Conservation (phyloP, 495 filamentous ascomycete genomes). For the Aspergillus haitiensis region DNA sequence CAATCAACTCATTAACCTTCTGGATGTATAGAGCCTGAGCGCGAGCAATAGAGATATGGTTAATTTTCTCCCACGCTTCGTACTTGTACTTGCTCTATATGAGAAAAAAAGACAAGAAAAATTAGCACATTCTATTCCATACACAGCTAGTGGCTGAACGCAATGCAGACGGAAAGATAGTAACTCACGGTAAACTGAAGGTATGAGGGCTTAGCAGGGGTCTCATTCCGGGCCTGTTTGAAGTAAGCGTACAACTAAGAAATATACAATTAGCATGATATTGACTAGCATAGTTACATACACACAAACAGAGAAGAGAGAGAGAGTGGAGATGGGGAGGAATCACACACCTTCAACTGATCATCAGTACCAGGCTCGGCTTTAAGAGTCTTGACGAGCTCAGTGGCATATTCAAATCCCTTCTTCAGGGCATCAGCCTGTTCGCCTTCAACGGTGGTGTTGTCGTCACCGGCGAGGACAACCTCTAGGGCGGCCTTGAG, state of each 20-base stretch:
- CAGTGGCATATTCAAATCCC: conserved; percentile 43
- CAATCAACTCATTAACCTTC: conserved; percentile 67
- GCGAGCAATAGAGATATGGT: conserved; percentile 55
- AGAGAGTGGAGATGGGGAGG: not conserved
- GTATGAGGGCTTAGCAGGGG: conserved; percentile 44
- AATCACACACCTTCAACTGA: conserved; percentile 54
- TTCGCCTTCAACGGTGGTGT: conserved; percentile 23
- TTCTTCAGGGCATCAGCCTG: conserved; percentile 33
- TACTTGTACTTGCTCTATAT: conserved; percentile 75
- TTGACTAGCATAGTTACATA: not conserved
- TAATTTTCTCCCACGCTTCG: conserved; percentile 67
- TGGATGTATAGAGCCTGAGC: conserved; percentile 77
- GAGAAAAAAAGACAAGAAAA: not conserved
- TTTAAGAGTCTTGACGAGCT: conserved; percentile 61
- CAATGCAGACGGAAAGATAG: not conserved
- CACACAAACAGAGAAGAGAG: not conserved
- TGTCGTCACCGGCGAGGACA: conserved; percentile 23
- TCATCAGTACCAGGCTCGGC: conserved; percentile 52
- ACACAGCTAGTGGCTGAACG: not conserved
- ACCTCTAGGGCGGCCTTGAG: conserved; percentile 37
- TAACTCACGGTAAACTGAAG: conserved; percentile 55
- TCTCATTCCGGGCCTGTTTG: conserved; percentile 56
- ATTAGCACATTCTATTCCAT: not conserved
- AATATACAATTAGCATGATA: conserved; percentile 10
- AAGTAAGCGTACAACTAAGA: conserved; percentile 57